Evolutionary conservation across 163 green algal genomes (phyloP), one percentile per base, ranked within the genome.

Genomic region (Scenedesmus sp.): DNA sequence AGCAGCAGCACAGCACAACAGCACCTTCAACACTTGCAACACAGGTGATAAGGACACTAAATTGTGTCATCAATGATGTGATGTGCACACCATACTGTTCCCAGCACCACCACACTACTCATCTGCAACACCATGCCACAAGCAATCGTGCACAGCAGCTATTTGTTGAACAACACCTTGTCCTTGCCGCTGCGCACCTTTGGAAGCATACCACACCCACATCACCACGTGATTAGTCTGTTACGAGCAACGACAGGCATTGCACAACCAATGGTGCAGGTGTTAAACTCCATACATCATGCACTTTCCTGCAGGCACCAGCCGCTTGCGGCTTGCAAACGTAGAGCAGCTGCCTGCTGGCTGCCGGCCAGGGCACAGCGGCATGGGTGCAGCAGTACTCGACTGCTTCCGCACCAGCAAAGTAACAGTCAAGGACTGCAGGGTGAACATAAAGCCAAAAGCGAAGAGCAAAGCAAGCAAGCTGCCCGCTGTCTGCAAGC

Each of bases 21-120:
- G 18, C 9, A 90, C 86, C 16, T 90, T 84, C 59, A 20, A 16
- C 4, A 70, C 86, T 15, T 90, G 86, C 86, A 90, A 90, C 54
- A 74, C 70, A 84, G 85, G 85, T 89, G 46, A 59, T 3, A 55
- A 62, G 34, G 84, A 54, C 16, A 23, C n/a, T 62, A 59, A 2
- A 56, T 88, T 18, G 6, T 2, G n/a, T n/a, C 8, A 34, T 76
- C 15, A 5, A 76, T 3, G 34, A 8, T 23, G 4, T 34, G 62
- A 34, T 23, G 62, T 70, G 62, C 2, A 15, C 7, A 76, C n/a
- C 26, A 57, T 46, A 46, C 34, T 46, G 34, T 1, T 46, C 34
- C 34, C 34, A 46, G 34, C 34, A 46, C 34, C 34, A 46, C 34
- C 34, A 46, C 34, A 46, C 34, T 46, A 46, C 34, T 46, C 34